Evolutionary conservation across 305 asterid species (phyloP), one percentile per base, ranked within the genome.

Genomic region (Fraxinus ornus): DNA sequence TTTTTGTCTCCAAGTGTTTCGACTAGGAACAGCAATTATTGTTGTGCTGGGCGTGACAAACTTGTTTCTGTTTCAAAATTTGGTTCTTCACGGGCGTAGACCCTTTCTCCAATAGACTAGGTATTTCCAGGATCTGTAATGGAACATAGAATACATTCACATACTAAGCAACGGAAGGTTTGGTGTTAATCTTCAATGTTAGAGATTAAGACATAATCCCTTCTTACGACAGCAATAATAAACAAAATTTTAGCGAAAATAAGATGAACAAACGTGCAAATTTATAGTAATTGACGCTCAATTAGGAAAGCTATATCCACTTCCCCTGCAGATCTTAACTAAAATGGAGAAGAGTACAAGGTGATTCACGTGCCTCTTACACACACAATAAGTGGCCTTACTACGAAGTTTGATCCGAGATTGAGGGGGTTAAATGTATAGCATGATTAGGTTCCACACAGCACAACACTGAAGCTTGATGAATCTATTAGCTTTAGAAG

Each of bases 81-180:
- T 89, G 97, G 86, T 92, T 94, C 91, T 89, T 94, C 80, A 90
- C 92, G 0, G 92, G 94, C 39, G 85, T 81, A 5, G 98, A 94
- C 74, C 98, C 97, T 86, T 94, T 91, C 88, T 93, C 98, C 81
- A 91, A 77, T 76, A 94, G 86, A 80, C 92, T 91, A 55, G 98
- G 98, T 33, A 83, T 93, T 82, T 93, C 95, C 47, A 94, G 83
- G 75, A 94, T 93, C 98, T 94, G 93, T 26, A 77, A 75, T 62
- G 41, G 2, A 62, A 22, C 57, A n/a, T 21, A 37, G 7, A 79
- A 83, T 74, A 49, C 79, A 73, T 8, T 52, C 21, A 75, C 64
- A 2, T n/a, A 24, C 35, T n/a, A 81, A 24, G 70, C 66, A 72
- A 62, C 2, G 12, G 26, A 52, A n/a, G 24, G 13, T 1, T 62